Base-by-base conservation (phyloP, 1,284 basidiomycete species). In the Ceratobasidium sp. region DNA sequence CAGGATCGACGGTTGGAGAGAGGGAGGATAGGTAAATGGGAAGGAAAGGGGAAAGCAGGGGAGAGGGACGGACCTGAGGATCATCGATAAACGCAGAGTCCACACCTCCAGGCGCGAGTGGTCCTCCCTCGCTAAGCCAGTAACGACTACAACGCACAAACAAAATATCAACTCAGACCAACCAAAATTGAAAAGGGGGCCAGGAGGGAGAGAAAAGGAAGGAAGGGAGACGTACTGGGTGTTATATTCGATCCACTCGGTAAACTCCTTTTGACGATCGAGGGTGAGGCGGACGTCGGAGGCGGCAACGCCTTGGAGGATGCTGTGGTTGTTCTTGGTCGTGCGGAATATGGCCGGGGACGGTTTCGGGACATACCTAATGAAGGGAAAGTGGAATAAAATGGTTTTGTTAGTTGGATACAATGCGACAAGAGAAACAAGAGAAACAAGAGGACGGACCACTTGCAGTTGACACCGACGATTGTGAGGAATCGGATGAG, bases 321-420 rank as follows among this genome's bases (percentile, higher is more conserved):
- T 93, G 83, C 94, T 94, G 88, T 94, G 93, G 85, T 95, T 95
- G 90, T 94, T 93, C 87, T 95, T 95, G 76, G 94, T 96, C 76
- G 92, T 95, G 77, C 94, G 89, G 88, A 96, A 96, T 47, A 96
- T 92, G 77, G 88, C 89, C 6, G 94, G 94, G 47, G 91, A 91
- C 75, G 94, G 89, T 86, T 95, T 94, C 64, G 93, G 94, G 22
- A 94, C 92, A 84, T 93, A 94, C 92, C 92, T 93, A 78, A n/a
- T n/a, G n/a, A n/a, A n/a, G n/a, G n/a, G n/a, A n/a, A n/a, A n/a
- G n/a, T n/a, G n/a, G n/a, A 60, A 7, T 19, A n/a, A 41, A 41
- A 41, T 41, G 4, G 11, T 5, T 41, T 50, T 47, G 27, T 24
- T 14, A 11, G 47, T n/a, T 17, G 50, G n/a, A 41, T 11, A 41